Percentiles rank a stretch among this genome's conserved stretches.
Conservation (phyloP, 345 rosid species). For the Populus deltoides region DNA sequence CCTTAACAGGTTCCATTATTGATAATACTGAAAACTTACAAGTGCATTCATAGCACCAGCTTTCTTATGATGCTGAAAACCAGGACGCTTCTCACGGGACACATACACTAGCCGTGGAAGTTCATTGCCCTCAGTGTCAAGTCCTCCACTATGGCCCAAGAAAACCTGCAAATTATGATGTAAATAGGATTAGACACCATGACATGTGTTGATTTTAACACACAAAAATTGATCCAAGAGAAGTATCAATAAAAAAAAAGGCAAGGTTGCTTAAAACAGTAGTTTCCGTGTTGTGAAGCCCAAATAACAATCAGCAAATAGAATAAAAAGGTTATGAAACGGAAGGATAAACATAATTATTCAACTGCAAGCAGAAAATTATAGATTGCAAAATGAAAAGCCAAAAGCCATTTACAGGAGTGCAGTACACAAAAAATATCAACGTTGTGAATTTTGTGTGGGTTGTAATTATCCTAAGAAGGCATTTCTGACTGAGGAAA, state of each 20-base stretch:
- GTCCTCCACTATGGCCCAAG: constrained; percentile 35
- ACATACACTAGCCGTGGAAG: constrained; percentile 37
- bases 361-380: not conserved
- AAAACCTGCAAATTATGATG: constrained; percentile 24
- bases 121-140: constrained; percentile 35
- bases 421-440: not conserved
- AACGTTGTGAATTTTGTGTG: not conserved
- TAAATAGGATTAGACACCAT: not conserved
- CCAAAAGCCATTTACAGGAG: not conserved
- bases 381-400: not conserved
- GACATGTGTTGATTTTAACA: not conserved
- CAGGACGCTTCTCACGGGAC: constrained; percentile 36
- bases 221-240: not conserved
- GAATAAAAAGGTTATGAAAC: not conserved
- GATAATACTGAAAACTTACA: constrained; percentile 23
- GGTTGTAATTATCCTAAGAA: not conserved
- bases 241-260: not conserved
- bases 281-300: not conserved
- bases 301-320: not conserved
- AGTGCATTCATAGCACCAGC: constrained; percentile 40
- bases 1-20: not conserved
- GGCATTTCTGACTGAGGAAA: not conserved
- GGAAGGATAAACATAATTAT: not conserved
- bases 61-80: constrained; percentile 38
- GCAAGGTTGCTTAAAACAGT: not conserved